Evolutionary conservation across 1,284 basidiomycete species (phyloP).

Genomic region (Ustilago xerochloae): DNA sequence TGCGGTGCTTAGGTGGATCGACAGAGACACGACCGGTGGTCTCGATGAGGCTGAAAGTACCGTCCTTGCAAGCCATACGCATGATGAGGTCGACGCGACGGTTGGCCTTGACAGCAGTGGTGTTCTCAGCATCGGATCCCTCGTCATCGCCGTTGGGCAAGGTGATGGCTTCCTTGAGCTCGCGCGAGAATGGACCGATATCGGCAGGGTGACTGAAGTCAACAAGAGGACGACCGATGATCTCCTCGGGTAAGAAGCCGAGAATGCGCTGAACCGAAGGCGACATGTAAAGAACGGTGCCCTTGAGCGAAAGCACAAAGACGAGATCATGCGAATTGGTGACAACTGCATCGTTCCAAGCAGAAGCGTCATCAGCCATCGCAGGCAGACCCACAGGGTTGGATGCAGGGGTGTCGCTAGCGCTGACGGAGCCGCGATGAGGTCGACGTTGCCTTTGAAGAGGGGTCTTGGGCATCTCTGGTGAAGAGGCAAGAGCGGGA

Average conservation of each 20-base stretch:
- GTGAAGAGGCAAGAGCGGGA: conserved; percentile 16
- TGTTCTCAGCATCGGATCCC: conserved; percentile 18
- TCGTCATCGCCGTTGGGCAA: conserved; percentile 25
- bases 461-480: conserved; percentile 23
- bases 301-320: conserved; percentile 84
- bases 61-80: conserved; percentile 46
- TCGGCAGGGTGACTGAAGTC: conserved; percentile 88
- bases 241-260: conserved; percentile 74
- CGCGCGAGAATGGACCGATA: conserved; percentile 87
- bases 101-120: conserved; percentile 30
- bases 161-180: conserved; percentile 79
- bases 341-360: conserved; percentile 37
- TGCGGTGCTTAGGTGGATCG: conserved; percentile 51
- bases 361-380: conserved; percentile 1
- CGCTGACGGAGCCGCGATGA: conserved; percentile 3
- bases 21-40: conserved; percentile 46
- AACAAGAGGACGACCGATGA: conserved; percentile 80
- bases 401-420: background rate
- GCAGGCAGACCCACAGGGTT: background rate
- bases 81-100: conserved; percentile 47
- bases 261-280: conserved; percentile 68
- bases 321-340: conserved; percentile 52
- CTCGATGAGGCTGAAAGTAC: conserved; percentile 43
- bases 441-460: conserved; percentile 15
- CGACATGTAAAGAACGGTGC: conserved; percentile 88